Percentiles rank a stretch among this genome's conserved stretches.
Evolutionary conservation across 257 asterid genomes (phyloP).

Genomic region (Solanum megistacrolobum): DNA sequence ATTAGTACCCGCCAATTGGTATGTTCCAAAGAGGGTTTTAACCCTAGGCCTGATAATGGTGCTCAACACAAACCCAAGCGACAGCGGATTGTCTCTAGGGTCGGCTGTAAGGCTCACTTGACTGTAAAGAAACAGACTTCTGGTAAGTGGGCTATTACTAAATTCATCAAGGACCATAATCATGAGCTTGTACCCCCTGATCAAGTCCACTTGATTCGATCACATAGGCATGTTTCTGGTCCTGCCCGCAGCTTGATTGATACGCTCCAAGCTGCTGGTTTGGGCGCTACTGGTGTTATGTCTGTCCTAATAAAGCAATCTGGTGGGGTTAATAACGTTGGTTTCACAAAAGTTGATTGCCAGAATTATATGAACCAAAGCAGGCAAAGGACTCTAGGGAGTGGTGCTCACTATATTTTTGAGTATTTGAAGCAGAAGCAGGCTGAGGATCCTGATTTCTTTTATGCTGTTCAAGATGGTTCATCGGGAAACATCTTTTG

Average conservation of each 20-base stretch:
- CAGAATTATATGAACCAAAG: slow-evolving; percentile 78
- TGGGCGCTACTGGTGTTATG: slow-evolving; percentile 93
- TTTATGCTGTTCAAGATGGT: slow-evolving; percentile 69
- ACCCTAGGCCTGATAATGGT: slow-evolving; percentile 50
- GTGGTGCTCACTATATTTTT: slow-evolving; percentile 70
- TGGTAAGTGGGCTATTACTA: slow-evolving; percentile 76
- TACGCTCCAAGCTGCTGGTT: slow-evolving; percentile 96
- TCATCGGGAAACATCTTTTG: slow-evolving; percentile 66
- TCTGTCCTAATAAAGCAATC: slow-evolving; percentile 82
- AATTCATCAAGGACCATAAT: slow-evolving; percentile 69
- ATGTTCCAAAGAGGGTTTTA: slow-evolving; percentile 89
- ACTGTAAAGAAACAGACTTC: slow-evolving; percentile 76
- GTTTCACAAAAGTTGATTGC: slow-evolving; percentile 90
- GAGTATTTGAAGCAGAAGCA: slow-evolving; percentile 83
- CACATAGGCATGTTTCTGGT: slow-evolving; percentile 88
- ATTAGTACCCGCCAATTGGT: slow-evolving; percentile 86
- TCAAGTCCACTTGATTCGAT: slow-evolving; percentile 79
- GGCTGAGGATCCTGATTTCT: slow-evolving; percentile 53
- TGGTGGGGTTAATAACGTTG: slow-evolving; percentile 86
- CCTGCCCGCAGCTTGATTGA: slow-evolving; percentile 89
- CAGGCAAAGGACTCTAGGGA: slow-evolving; percentile 74
- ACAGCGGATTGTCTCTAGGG: slow-evolving; percentile 70
- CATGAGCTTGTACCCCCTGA: slow-evolving; percentile 89
- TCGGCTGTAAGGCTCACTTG: slow-evolving; percentile 84
- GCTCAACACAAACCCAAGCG: slow-evolving; percentile 59